Conservation (phyloP, 495 filamentous ascomycete species). For the Penicillium atrosanguineum region DNA sequence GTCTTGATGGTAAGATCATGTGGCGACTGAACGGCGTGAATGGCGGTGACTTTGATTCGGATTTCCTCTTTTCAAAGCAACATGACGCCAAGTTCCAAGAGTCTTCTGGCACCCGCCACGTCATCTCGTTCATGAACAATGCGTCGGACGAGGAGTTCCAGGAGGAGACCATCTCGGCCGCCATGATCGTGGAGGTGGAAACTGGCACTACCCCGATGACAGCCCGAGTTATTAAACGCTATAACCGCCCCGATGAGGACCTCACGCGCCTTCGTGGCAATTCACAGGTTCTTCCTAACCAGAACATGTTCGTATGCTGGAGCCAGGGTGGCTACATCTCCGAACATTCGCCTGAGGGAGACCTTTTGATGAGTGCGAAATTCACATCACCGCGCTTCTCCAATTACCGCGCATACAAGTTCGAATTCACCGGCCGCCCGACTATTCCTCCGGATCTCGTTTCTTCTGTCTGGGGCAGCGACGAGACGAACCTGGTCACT, state of each 20-base stretch:
- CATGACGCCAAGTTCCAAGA: constrained; percentile 56
- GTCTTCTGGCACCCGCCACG: constrained; percentile 37
- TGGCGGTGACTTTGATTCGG: constrained; percentile 33
- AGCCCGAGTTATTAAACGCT: constrained; percentile 38
- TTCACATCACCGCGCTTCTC: constrained; percentile 28
- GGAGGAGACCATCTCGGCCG: constrained; percentile 46
- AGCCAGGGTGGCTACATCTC: constrained; percentile 50
- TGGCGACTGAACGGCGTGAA: constrained; percentile 54
- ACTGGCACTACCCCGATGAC: constrained; percentile 40
- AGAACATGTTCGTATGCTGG: constrained; percentile 58
- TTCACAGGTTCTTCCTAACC: constrained; percentile 50
- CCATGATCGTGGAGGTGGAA: constrained; percentile 52
- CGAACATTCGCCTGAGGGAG: constrained; percentile 49
- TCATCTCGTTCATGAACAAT: constrained; percentile 55
- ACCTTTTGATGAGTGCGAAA: constrained; percentile 37
- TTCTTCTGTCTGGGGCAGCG: constrained; percentile 27
- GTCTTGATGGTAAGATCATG: constrained; percentile 52
- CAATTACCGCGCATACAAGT: constrained; percentile 36
- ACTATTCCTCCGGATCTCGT: constrained; percentile 24
- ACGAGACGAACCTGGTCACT: constrained; percentile 29
- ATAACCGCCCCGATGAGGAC: constrained; percentile 39
- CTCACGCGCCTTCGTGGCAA: constrained; percentile 55
- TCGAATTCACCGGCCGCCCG: constrained; percentile 31
- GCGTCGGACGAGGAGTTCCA: constrained; percentile 43
- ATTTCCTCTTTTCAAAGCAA: constrained; percentile 58